Percentiles rank a stretch among this genome's conserved stretches.
Evolutionary conservation across 2,329 filamentous ascomycete genomes (phyloP).

Genomic region (Xylaria sp.): DNA sequence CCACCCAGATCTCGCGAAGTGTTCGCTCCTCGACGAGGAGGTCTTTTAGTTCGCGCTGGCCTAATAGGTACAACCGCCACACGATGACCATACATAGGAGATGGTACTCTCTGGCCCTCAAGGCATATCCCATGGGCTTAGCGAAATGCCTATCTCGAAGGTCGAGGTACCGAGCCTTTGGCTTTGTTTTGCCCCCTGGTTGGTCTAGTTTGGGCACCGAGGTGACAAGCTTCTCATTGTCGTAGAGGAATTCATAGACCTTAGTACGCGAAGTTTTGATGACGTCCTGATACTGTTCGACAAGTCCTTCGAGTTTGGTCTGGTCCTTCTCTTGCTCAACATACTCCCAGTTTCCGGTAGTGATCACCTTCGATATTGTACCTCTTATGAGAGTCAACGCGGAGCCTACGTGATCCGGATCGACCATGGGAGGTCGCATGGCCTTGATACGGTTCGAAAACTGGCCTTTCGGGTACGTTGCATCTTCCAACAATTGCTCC

Average conservation of each 20-base stretch:
- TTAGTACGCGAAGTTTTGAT: neutral
- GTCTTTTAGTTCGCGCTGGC: neutral
- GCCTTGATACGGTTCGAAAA: neutral
- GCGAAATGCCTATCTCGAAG: conserved; percentile 8
- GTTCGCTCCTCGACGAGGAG: conserved; percentile 18
- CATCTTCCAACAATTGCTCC: conserved; percentile 16
- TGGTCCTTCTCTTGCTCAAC: neutral
- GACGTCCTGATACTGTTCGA: neutral
- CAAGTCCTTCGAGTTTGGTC: neutral
- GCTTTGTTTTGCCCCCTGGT: neutral
- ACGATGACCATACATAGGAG: conserved; percentile 9
- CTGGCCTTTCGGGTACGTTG: neutral
- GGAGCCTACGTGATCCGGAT: conserved; percentile 2
- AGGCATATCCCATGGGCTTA: conserved; percentile 4
- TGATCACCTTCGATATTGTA: neutral
- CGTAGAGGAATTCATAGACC: conserved; percentile 5
- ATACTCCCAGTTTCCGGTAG: neutral
- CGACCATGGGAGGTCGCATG: conserved; percentile 18
- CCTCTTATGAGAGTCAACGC: neutral
- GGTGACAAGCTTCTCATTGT: neutral
- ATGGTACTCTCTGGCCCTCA: conserved; percentile 12
- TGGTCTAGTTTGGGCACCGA: conserved; percentile 15
- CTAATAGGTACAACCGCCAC: conserved; percentile 6
- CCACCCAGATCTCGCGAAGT: conserved; percentile 9
- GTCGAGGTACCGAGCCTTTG: conserved; percentile 9